Evolutionary conservation across 768 basidiomycete species (phyloP).

Genomic region (Termitomyces sp.): DNA sequence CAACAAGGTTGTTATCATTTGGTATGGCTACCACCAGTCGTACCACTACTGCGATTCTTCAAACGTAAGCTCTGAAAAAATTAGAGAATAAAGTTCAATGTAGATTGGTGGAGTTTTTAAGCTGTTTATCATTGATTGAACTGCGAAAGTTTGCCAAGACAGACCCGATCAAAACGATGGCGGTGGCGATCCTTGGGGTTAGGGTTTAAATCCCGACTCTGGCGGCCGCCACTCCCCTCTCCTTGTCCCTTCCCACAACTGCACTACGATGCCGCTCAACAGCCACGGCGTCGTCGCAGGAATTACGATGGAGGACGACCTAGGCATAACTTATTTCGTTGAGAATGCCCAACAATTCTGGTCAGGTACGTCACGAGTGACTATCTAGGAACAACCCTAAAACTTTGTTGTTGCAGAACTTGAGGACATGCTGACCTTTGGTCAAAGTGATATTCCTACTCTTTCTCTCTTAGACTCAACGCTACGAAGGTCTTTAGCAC

Average conservation of each 20-base stretch:
- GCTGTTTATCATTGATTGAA: too few relatives aligned
- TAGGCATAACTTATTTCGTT: constrained; percentile 81
- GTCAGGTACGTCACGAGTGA: constrained; percentile 57
- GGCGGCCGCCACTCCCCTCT: neutral
- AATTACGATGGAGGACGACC: constrained; percentile 55
- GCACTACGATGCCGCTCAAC: constrained; percentile 20
- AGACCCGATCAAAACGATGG: too few relatives aligned
- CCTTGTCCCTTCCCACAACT: neutral
- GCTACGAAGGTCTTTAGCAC: constrained; percentile 67
- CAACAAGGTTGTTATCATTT: constrained; percentile 37
- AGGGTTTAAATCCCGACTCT: neutral
- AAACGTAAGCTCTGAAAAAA: too few relatives aligned
- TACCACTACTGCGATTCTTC: neutral
- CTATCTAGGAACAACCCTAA: neutral
- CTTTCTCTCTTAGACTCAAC: constrained; percentile 77
- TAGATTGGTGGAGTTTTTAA: too few relatives aligned
- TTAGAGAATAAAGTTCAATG: too few relatives aligned
- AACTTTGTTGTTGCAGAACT: constrained; percentile 54
- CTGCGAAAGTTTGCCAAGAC: too few relatives aligned
- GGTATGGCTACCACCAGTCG: neutral
- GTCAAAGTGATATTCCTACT: constrained; percentile 57
- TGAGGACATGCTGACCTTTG: constrained; percentile 74
- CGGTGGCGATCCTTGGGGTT: too few relatives aligned
- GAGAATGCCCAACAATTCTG: constrained; percentile 86
- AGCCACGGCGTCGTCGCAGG: constrained; percentile 23